Conservation (phyloP, 805 yeast genomes). For the Candida chauliodis region DNA sequence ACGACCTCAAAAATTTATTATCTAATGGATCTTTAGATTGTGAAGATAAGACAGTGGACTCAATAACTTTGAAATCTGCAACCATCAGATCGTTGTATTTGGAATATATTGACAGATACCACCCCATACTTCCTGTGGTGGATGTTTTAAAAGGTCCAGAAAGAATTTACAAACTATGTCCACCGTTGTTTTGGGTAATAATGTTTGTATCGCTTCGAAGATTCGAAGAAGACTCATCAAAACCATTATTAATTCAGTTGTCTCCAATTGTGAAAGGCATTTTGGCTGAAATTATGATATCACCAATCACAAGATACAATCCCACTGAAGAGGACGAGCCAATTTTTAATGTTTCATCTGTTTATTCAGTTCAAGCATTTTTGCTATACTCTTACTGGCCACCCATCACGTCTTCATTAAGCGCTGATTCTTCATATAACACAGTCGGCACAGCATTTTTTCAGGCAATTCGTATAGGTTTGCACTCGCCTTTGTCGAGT, state of each 20-base stretch:
- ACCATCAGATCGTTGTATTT: constrained; percentile 59
- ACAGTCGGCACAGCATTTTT: constrained; percentile 90
- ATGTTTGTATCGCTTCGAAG: constrained; percentile 81
- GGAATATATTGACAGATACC: constrained; percentile 76
- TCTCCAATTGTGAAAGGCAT: constrained; percentile 72
- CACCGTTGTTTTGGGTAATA: constrained; percentile 90
- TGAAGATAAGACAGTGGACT: constrained; percentile 68
- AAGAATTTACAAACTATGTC: constrained; percentile 70
- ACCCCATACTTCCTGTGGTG: constrained; percentile 83
- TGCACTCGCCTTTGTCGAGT: constrained; percentile 56
- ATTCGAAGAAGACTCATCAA: constrained; percentile 32
- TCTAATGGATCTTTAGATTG: constrained; percentile 41
- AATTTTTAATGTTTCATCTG: constrained; percentile 81
- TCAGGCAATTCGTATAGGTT: constrained; percentile 88
- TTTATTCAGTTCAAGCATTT: constrained; percentile 91
- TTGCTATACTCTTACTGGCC: constrained; percentile 92
- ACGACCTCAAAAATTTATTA: constrained; percentile 1
- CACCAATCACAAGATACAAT: constrained; percentile 82
- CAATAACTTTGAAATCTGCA: constrained; percentile 55
- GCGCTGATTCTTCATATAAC: constrained; percentile 95
- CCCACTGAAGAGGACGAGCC: constrained; percentile 81
- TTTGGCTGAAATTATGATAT: constrained; percentile 81
- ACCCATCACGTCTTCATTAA: constrained; percentile 86
- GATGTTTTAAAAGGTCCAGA: constrained; percentile 83
- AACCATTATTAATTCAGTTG: constrained; percentile 52